phyloP scores from a whole-genome alignment of 345 rosid genomes.

The Populus tremula region DNA sequence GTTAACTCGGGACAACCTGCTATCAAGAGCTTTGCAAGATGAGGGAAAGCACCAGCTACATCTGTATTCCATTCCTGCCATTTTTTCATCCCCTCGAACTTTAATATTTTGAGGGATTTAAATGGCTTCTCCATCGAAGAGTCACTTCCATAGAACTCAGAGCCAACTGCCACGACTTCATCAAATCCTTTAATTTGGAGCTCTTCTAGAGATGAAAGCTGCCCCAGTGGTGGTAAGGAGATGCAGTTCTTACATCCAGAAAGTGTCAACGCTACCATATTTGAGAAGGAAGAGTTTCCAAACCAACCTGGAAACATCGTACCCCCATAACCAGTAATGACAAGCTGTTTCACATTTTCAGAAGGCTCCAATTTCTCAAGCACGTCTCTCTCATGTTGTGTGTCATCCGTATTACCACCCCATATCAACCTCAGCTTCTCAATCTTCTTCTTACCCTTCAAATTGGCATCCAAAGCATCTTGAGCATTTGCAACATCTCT shows the following conservation, averaged over 20 bases:
- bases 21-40: slow-evolving; percentile 10
- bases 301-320: slow-evolving; percentile 3
- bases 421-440: not conserved
- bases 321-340: not conserved
- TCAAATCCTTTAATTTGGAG: not conserved
- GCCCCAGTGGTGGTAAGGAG: slow-evolving; percentile 14
- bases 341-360: not conserved
- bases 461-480: not conserved
- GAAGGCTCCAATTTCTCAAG: slow-evolving; percentile 2
- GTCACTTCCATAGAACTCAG: not conserved
- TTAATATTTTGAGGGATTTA: not conserved
- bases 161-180: not conserved
- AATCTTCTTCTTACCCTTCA: not conserved
- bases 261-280: not conserved
- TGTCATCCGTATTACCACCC: not conserved
- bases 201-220: not conserved
- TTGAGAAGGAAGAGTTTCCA: not conserved
- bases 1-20: not conserved
- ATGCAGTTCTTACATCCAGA: not conserved
- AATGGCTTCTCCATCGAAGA: not conserved
- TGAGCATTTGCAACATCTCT: not conserved
- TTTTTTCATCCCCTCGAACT: not conserved
- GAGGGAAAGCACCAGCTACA: slow-evolving; percentile 1
- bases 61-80: slow-evolving; percentile 9
- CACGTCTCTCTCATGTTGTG: not conserved